These are phyloP conservation scores for Penicillium lagena DNA, from an alignment of 495 filamentous ascomycete genomes.

Conservation along the genomic window DNA sequence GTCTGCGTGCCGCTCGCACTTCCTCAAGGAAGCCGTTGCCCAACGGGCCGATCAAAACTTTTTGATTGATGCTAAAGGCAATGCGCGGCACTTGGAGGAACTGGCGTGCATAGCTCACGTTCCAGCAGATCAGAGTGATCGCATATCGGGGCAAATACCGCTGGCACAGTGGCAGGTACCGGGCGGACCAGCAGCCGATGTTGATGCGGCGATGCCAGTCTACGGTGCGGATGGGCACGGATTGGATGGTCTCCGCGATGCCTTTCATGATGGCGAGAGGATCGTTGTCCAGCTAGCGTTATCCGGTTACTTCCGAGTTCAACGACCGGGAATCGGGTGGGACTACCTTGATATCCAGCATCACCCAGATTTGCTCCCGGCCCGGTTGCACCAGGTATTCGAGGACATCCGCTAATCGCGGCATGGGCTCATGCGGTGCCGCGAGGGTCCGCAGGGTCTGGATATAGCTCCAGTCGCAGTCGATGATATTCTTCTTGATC, in stretches of 20 bases:
- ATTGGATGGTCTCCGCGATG: conserved; percentile 54
- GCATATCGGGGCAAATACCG: conserved; percentile 60
- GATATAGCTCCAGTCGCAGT: conserved; percentile 71
- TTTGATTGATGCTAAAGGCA: conserved; percentile 68
- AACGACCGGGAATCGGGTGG: too few species aligned
- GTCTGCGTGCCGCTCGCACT: conserved; percentile 43
- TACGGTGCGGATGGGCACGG: conserved; percentile 33
- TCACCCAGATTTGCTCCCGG: conserved; percentile 63
- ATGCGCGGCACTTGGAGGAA: conserved; percentile 56
- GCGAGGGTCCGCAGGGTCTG: conserved; percentile 58
- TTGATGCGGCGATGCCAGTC: conserved; percentile 68
- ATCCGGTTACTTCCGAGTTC: not conserved
- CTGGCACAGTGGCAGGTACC: conserved; percentile 53
- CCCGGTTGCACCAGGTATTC: conserved; percentile 57
- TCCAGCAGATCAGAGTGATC: conserved; percentile 68
- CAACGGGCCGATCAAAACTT: conserved; percentile 54
- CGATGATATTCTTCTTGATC: conserved; percentile 56
- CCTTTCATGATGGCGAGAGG: conserved; percentile 59
- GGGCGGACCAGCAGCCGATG: conserved; percentile 72
- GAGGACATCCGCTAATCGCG: conserved; percentile 69
- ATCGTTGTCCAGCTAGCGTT: conserved; percentile 55
- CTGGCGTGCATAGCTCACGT: conserved; percentile 58
- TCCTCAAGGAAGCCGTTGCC: conserved; percentile 60
- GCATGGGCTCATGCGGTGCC: conserved; percentile 64
- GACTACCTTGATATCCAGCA: conserved; percentile 82